phyloP scores from a whole-genome alignment of 2,329 filamentous ascomycete genomes.

The Akanthomyces dipterigenus region DNA sequence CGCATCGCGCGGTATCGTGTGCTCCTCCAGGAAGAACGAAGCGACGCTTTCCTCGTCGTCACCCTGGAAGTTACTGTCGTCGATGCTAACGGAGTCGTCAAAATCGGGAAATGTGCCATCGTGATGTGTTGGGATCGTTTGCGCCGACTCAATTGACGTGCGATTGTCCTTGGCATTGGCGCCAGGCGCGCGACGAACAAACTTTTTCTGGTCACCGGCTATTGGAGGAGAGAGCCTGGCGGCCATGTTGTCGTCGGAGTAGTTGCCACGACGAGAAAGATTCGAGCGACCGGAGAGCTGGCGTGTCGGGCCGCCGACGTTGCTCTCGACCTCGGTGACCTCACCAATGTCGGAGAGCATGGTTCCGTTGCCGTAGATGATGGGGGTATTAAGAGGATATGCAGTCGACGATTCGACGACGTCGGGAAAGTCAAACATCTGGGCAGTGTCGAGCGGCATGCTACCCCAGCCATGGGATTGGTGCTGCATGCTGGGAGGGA shows the following conservation, averaged over 20 bases:
- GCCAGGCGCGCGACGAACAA: constrained; percentile 39
- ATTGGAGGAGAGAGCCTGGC: constrained; percentile 39
- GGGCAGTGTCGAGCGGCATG: constrained; percentile 31
- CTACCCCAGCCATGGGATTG: constrained; percentile 48
- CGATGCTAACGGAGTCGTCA: constrained; percentile 55
- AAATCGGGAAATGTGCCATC: constrained; percentile 51
- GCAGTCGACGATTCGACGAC: constrained; percentile 33
- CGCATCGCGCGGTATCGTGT: not conserved
- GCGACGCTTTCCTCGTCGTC: constrained; percentile 62
- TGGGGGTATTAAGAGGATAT: constrained; percentile 51
- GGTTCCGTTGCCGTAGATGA: constrained; percentile 63
- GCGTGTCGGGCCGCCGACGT: constrained; percentile 35
- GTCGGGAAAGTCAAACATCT: constrained; percentile 30
- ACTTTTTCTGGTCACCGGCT: constrained; percentile 30
- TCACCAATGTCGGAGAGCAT: constrained; percentile 62
- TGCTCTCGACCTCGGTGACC: constrained; percentile 48
- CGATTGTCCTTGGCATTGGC: constrained; percentile 40
- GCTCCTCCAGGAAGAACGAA: constrained; percentile 44
- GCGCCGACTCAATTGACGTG: constrained; percentile 53
- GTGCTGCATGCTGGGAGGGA: constrained; percentile 44
- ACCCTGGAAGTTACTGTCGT: constrained; percentile 59
- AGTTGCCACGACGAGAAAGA: constrained; percentile 21
- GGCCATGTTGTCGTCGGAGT: constrained; percentile 27
- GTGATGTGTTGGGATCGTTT: constrained; percentile 45
- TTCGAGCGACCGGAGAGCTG: constrained; percentile 25